These are phyloP conservation scores for Paecilomyces sp. DNA, from an alignment of 2,329 filamentous ascomycete species.

Conservation along the genomic window DNA sequence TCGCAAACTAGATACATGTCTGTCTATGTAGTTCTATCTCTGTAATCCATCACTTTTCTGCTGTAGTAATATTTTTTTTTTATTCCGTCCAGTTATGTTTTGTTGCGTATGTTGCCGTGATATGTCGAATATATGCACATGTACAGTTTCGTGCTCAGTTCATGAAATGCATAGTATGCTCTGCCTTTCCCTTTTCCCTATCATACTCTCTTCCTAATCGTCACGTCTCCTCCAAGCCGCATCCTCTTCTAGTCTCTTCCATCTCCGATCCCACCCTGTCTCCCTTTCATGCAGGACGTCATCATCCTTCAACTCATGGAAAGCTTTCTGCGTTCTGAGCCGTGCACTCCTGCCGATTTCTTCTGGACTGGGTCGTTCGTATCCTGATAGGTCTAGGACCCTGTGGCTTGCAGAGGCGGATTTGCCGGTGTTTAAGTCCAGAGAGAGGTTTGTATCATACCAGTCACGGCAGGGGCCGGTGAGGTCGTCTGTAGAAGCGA, in stretches of 20 bases:
- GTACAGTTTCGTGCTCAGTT: not conserved
- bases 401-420: constrained; percentile 6
- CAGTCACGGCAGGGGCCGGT: constrained; percentile 20
- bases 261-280: constrained; percentile 33
- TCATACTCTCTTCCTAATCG: not conserved
- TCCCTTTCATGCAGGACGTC: constrained; percentile 13
- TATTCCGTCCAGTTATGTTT: too few relatives aligned
- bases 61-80: not conserved
- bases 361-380: constrained; percentile 33
- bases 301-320: constrained; percentile 12
- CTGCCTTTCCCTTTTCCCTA: not conserved
- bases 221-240: constrained; percentile 22
- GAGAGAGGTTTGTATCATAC: constrained; percentile 24
- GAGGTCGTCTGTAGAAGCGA: constrained; percentile 37
- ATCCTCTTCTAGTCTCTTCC: constrained; percentile 22
- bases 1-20: not conserved
- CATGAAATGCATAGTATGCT: not conserved
- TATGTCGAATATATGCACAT: not conserved
- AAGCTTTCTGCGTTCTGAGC: constrained; percentile 27
- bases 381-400: constrained; percentile 33
- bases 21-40: not conserved
- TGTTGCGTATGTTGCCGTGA: too few relatives aligned
- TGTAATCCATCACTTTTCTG: not conserved
- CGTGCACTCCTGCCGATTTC: constrained; percentile 24
- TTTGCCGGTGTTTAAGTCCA: constrained; percentile 14